These are phyloP conservation scores for Digitaria exilis DNA, from an alignment of 202 grass and related monocot genomes.

Conservation along the genomic window DNA sequence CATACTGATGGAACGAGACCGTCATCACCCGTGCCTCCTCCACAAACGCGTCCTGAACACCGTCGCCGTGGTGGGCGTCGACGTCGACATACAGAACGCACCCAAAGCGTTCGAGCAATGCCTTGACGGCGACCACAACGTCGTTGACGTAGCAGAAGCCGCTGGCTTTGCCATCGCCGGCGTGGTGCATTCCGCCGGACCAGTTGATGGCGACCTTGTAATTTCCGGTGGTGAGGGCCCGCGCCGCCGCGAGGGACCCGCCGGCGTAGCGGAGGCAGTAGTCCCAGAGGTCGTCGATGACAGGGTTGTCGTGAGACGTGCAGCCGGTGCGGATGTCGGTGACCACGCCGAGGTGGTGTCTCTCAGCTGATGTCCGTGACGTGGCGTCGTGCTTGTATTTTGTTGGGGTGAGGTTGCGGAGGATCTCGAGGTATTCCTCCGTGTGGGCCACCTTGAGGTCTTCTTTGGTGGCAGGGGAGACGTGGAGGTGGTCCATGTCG, in stretches of 20 bases:
- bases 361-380: fast-evolving
- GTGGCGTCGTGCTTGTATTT: neutral
- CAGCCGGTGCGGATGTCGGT: too few relatives aligned
- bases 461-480: neutral
- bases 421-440: neutral
- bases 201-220: slow-evolving; percentile 42
- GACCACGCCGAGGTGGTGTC: neutral
- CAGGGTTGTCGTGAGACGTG: slow-evolving; percentile 15
- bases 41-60: neutral
- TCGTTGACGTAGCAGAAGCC: slow-evolving; percentile 56
- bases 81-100: too few relatives aligned
- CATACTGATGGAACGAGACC: slow-evolving; percentile 1
- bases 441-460: neutral
- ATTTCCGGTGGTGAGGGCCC: slow-evolving; percentile 5
- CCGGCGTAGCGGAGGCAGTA: slow-evolving; percentile 48
- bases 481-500: slow-evolving; percentile 20
- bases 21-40: neutral
- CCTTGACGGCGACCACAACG: slow-evolving; percentile 36
- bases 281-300: slow-evolving; percentile 22
- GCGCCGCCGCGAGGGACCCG: slow-evolving; percentile 40
- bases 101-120: slow-evolving; percentile 2
- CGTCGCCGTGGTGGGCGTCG: slow-evolving; percentile 13
- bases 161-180: neutral
- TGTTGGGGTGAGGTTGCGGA: slow-evolving; percentile 3
- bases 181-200: slow-evolving; percentile 50